Evolutionary conservation across 2,329 filamentous ascomycete genomes (phyloP).

Genomic region (Beauveria bassiana): DNA sequence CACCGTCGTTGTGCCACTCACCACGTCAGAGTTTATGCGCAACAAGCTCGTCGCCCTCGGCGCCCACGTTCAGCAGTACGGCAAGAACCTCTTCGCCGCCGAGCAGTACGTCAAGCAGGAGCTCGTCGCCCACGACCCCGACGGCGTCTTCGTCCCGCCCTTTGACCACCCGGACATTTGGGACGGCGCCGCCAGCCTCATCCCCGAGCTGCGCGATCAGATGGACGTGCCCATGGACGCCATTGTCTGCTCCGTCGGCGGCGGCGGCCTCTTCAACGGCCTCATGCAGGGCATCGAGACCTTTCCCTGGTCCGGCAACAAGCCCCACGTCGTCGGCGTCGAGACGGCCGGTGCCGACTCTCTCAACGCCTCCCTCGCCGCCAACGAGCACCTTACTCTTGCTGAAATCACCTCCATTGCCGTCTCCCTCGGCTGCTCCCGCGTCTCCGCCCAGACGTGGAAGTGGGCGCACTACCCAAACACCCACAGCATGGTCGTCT

Average conservation of each 20-base stretch:
- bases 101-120: constrained; percentile 56
- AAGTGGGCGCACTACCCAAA: constrained; percentile 47
- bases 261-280: constrained; percentile 72
- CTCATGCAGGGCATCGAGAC: constrained; percentile 61
- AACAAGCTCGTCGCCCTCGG: constrained; percentile 62
- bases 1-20: constrained; percentile 67
- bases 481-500: constrained; percentile 29
- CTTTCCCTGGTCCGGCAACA: constrained; percentile 23
- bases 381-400: constrained; percentile 52
- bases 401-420: constrained; percentile 68
- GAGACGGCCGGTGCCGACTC: constrained; percentile 71
- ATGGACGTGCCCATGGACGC: constrained; percentile 49
- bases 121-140: constrained; percentile 43
- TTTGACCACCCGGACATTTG: constrained; percentile 64
- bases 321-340: constrained; percentile 56
- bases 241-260: constrained; percentile 71
- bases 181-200: constrained; percentile 54
- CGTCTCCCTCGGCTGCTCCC: constrained; percentile 63
- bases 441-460: constrained; percentile 62
- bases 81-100: constrained; percentile 61
- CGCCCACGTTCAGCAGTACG: constrained; percentile 59
- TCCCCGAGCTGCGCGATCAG: constrained; percentile 41
- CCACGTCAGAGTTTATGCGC: constrained; percentile 62
- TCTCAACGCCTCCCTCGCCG: constrained; percentile 53
- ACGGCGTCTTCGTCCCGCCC: constrained; percentile 58